phyloP scores from a whole-genome alignment of 805 yeast species.

The Pichia thaimueangensis region DNA sequence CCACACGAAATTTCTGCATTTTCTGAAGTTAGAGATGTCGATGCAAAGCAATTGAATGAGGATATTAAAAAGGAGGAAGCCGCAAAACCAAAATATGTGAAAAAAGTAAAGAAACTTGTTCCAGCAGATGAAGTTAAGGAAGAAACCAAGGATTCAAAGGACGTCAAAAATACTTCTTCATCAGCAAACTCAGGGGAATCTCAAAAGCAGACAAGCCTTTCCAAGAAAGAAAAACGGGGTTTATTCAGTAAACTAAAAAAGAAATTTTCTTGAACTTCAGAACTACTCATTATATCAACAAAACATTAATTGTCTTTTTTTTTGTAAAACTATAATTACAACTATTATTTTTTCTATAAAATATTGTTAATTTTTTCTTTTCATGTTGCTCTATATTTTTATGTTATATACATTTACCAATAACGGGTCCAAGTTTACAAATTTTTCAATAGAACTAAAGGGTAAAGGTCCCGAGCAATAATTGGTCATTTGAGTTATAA shows the following conservation, averaged over 20 bases:
- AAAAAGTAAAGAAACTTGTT: conserved; percentile 37
- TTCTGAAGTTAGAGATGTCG: conserved; percentile 47
- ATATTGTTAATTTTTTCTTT: too few relatives aligned
- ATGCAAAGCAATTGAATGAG: conserved; percentile 53
- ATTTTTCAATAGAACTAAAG: too few relatives aligned
- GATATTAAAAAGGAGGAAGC: conserved; percentile 7
- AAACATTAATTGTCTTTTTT: too few relatives aligned
- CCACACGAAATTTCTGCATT: conserved; percentile 64
- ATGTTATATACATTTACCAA: too few relatives aligned
- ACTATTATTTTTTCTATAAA: too few relatives aligned
- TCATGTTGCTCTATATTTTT: too few relatives aligned
- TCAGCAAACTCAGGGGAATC: neutral
- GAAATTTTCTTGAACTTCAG: conserved; percentile 16
- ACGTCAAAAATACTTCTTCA: neutral
- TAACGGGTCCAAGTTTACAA: too few relatives aligned
- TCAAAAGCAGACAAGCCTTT: too few relatives aligned
- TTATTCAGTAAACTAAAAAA: conserved; percentile 38
- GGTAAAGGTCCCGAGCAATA: too few relatives aligned
- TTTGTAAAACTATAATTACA: too few relatives aligned
- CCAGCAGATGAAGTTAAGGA: conserved; percentile 9
- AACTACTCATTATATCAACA: too few relatives aligned
- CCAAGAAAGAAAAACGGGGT: conserved; percentile 34
- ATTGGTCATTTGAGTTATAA: too few relatives aligned
- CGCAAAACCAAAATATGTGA: conserved; percentile 12
- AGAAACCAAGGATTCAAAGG: neutral